phyloP scores from a whole-genome alignment of 2,329 filamentous ascomycete species.

The Amesomyces nigricolor region DNA sequence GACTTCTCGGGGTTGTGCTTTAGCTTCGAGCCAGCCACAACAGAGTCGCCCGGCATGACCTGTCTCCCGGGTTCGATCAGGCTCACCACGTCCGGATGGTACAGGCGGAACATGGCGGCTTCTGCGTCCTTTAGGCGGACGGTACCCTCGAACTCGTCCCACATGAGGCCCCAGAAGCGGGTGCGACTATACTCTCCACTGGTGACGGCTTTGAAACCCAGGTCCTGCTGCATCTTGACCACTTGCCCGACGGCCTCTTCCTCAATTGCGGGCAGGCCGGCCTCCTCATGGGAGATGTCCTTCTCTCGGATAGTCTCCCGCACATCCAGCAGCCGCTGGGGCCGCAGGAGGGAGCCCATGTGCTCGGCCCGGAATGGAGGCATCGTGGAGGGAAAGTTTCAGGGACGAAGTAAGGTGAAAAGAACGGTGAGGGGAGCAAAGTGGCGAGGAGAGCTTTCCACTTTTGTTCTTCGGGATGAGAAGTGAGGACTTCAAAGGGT shows the following conservation, averaged over 20 bases:
- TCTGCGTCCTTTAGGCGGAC: slow-evolving; percentile 45
- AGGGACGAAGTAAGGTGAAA: neutral
- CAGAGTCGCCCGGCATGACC: slow-evolving; percentile 52
- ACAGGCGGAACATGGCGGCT: slow-evolving; percentile 47
- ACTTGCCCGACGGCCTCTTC: slow-evolving; percentile 60
- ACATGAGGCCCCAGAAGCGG: slow-evolving; percentile 48
- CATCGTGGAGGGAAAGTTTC: slow-evolving; percentile 20
- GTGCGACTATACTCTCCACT: slow-evolving; percentile 64
- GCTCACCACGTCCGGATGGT: slow-evolving; percentile 50
- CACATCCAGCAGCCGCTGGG: slow-evolving; percentile 36
- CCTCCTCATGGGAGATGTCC: slow-evolving; percentile 47
- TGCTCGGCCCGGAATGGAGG: slow-evolving; percentile 35
- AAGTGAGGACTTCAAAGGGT: no score
- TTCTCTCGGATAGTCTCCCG: slow-evolving; percentile 56
- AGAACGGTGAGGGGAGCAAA: no score
- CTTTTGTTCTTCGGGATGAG: no score
- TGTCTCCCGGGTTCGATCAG: slow-evolving; percentile 48
- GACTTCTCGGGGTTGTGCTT: slow-evolving; percentile 38
- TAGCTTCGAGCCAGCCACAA: slow-evolving; percentile 47
- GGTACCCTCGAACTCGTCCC: slow-evolving; percentile 49
- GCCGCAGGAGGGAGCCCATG: slow-evolving; percentile 34
- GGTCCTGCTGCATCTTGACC: slow-evolving; percentile 61
- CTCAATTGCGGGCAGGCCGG: slow-evolving; percentile 54
- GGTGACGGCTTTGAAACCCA: slow-evolving; percentile 61
- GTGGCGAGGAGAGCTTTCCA: no score